Percentiles rank a stretch among this genome's conserved stretches.
Evolutionary conservation across 768 basidiomycete species (phyloP).

Genomic region (Auricularia auricula-judae): DNA sequence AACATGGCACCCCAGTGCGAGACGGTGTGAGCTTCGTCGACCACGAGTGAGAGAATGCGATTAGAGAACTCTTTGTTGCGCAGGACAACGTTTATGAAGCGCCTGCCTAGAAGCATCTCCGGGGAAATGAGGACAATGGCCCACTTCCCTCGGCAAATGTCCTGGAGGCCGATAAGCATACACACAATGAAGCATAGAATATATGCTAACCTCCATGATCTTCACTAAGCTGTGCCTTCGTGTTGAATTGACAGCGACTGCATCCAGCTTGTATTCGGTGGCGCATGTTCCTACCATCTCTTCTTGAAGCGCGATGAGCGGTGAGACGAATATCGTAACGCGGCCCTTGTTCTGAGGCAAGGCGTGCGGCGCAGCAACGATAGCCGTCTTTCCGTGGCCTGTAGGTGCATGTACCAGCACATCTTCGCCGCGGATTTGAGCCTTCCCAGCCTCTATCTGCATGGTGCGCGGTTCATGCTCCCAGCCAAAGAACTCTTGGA

Average conservation of each 20-base stretch:
- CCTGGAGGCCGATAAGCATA: constrained; percentile 3
- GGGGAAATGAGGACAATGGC: constrained; percentile 26
- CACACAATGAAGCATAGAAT: background rate
- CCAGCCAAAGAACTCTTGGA: constrained; percentile 16
- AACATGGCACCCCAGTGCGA: background rate
- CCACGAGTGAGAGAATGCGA: background rate
- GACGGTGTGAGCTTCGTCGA: background rate
- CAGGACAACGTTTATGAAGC: constrained; percentile 18
- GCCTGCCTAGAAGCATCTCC: constrained; percentile 20
- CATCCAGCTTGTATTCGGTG: constrained; percentile 20
- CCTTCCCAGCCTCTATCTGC: constrained; percentile 20
- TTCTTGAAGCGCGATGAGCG: constrained; percentile 28
- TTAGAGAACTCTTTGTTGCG: constrained; percentile 13
- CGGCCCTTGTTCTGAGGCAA: constrained; percentile 16
- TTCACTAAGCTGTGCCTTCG: constrained; percentile 19
- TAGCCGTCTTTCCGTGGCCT: constrained; percentile 26
- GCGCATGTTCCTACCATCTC: constrained; percentile 25
- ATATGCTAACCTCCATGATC: constrained; percentile 15
- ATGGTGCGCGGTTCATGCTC: constrained; percentile 12
- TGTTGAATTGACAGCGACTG: constrained; percentile 23
- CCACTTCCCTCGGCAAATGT: constrained; percentile 15
- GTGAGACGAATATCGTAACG: constrained; percentile 28
- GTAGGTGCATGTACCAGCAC: constrained; percentile 26
- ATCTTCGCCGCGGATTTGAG: constrained; percentile 21
- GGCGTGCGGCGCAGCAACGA: constrained; percentile 28